These are phyloP conservation scores for Alternaria viburni DNA, from an alignment of 2,329 filamentous ascomycete genomes.

Conservation along the genomic window DNA sequence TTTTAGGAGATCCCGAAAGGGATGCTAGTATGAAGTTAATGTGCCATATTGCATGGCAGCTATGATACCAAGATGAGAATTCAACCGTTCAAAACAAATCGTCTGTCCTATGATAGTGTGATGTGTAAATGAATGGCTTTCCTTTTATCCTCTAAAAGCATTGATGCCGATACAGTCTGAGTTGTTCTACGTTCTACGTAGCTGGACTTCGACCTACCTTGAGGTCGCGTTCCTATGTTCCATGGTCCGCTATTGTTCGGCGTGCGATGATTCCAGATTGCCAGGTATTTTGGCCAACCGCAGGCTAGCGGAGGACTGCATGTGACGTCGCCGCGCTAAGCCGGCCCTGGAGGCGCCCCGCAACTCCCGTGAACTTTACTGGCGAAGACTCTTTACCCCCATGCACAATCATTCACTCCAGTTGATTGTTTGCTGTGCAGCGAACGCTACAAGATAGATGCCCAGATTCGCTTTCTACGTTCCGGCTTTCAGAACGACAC, in stretches of 20 bases:
- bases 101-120: background rate
- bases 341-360: no score
- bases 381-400: background rate
- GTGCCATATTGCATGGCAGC: background rate
- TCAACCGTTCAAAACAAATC: background rate
- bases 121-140: background rate
- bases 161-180: background rate
- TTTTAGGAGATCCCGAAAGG: background rate
- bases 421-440: background rate
- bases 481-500: background rate
- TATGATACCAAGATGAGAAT: conserved; percentile 14
- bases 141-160: background rate
- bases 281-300: no score
- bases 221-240: background rate
- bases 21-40: conserved; percentile 7
- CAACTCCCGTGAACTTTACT: background rate
- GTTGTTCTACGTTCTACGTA: background rate
- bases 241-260: background rate
- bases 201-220: background rate
- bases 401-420: background rate
- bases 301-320: no score
- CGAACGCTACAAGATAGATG: background rate
- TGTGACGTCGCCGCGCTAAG: no score
- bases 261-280: background rate
- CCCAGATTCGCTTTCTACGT: background rate